phyloP scores from a whole-genome alignment of 1,139 yeast genomes.

The Magnusiomyces magnusii region DNA sequence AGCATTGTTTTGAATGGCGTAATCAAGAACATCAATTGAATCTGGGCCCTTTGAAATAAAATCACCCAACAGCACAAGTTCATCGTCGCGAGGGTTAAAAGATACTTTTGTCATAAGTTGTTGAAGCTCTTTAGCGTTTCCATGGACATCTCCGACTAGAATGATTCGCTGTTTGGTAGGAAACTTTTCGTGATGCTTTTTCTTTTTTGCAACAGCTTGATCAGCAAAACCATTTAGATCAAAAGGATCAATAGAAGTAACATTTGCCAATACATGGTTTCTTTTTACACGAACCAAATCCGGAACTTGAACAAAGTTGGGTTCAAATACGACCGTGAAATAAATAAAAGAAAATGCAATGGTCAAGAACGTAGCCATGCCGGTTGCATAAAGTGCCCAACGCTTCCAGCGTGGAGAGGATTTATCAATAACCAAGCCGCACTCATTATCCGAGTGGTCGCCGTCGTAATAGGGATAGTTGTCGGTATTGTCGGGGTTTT shows the following conservation, averaged over 20 bases:
- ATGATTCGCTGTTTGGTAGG: constrained; percentile 34
- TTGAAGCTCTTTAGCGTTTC: constrained; percentile 51
- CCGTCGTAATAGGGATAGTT: neutral
- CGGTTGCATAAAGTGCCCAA: neutral
- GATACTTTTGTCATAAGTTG: constrained; percentile 41
- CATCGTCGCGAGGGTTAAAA: constrained; percentile 44
- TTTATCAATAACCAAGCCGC: neutral
- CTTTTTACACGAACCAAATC: neutral
- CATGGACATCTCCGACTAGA: constrained; percentile 85
- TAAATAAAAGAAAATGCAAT: neutral
- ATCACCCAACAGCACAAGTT: constrained; percentile 72
- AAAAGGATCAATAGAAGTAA: neutral
- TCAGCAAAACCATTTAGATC: too few species aligned
- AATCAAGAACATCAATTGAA: constrained; percentile 61
- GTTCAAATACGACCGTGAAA: neutral
- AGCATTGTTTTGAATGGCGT: constrained; percentile 45
- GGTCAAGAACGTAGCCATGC: neutral
- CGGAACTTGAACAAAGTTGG: neutral
- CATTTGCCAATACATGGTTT: neutral
- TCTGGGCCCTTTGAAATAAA: constrained; percentile 80
- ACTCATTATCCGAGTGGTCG: neutral
- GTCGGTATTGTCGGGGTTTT: neutral
- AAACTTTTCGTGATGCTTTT: neutral
- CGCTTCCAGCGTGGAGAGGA: neutral
- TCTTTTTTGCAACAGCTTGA: neutral